Evolutionary conservation across 192 early-diverging fungal species (phyloP).

Genomic region (Podochytrium sp.): DNA sequence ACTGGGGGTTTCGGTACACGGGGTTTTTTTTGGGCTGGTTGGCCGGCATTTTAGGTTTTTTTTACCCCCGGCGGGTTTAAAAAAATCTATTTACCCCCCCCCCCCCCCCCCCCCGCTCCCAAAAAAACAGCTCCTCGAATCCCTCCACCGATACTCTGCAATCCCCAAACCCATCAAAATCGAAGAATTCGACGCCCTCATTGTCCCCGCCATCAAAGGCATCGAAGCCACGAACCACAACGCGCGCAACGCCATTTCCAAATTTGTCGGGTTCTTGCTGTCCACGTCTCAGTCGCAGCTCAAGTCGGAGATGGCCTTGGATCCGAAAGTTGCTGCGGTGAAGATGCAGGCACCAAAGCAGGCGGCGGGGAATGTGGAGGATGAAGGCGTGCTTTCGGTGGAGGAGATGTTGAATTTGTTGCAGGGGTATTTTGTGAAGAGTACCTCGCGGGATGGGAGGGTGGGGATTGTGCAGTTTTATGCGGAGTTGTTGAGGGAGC

Average conservation of each 20-base stretch:
- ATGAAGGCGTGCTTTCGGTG: constrained; percentile 52
- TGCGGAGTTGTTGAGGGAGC: constrained; percentile 67
- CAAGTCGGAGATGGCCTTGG: constrained; percentile 34
- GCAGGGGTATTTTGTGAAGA: constrained; percentile 61
- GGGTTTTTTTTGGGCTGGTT: too few species aligned
- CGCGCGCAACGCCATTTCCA: constrained; percentile 53
- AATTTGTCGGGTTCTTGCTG: constrained; percentile 55
- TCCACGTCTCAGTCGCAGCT: constrained; percentile 55
- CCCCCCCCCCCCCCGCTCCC: too few species aligned
- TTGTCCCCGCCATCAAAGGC: constrained; percentile 52
- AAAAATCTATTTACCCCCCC: too few species aligned
- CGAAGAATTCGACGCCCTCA: constrained; percentile 58
- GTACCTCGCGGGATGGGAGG: constrained; percentile 67
- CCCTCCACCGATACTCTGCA: constrained; percentile 51
- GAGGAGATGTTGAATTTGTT: constrained; percentile 75
- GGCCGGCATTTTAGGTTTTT: too few species aligned
- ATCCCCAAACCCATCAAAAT: constrained; percentile 48
- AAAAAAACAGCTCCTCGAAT: constrained; percentile 56
- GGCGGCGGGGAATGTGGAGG: constrained; percentile 26
- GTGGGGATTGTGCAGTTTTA: constrained; percentile 83
- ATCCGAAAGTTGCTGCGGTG: background rate
- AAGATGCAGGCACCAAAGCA: constrained; percentile 33
- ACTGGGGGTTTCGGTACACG: too few species aligned
- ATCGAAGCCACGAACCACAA: constrained; percentile 55
- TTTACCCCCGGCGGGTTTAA: too few species aligned